Percentiles rank a stretch among this genome's conserved stretches.
phyloP scores from a whole-genome alignment of 495 filamentous ascomycete genomes.

The Aspergillus sparsus region DNA sequence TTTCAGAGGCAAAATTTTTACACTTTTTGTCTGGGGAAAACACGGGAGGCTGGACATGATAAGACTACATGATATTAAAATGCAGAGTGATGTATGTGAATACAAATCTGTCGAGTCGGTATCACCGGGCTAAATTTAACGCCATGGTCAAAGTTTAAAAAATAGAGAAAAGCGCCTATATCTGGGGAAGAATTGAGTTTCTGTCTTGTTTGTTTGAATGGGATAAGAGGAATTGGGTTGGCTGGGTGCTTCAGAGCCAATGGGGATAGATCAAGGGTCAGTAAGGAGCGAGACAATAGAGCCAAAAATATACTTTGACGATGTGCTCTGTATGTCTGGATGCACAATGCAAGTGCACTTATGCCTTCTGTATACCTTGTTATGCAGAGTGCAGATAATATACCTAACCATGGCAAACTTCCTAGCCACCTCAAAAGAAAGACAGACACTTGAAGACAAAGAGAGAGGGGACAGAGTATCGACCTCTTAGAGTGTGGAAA shows the following conservation, averaged over 20 bases:
- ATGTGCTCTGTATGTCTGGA: background rate
- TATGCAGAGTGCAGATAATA: conserved; percentile 3
- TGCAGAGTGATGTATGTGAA: background rate
- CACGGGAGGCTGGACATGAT: conserved; percentile 1
- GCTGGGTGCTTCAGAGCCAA: background rate
- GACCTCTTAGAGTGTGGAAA: background rate
- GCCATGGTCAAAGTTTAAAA: background rate
- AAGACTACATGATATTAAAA: background rate
- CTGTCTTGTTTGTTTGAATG: background rate
- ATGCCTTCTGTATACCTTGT: background rate
- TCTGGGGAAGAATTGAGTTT: conserved; percentile 3
- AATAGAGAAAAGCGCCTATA: background rate
- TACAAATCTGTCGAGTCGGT: background rate
- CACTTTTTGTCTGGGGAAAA: conserved; percentile 1
- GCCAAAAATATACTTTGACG: conserved; percentile 4
- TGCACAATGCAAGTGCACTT: background rate
- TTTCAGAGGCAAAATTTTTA: conserved; percentile 1
- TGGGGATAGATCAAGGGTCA: background rate
- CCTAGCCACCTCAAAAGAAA: conserved; percentile 6
- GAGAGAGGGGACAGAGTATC: background rate
- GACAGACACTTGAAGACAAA: background rate
- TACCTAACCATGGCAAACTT: background rate
- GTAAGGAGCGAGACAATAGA: conserved; percentile 11
- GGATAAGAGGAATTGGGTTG: background rate
- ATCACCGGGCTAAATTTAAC: conserved; percentile 5